phyloP scores from a whole-genome alignment of 805 yeast genomes.

The Yarrowia sp. region DNA sequence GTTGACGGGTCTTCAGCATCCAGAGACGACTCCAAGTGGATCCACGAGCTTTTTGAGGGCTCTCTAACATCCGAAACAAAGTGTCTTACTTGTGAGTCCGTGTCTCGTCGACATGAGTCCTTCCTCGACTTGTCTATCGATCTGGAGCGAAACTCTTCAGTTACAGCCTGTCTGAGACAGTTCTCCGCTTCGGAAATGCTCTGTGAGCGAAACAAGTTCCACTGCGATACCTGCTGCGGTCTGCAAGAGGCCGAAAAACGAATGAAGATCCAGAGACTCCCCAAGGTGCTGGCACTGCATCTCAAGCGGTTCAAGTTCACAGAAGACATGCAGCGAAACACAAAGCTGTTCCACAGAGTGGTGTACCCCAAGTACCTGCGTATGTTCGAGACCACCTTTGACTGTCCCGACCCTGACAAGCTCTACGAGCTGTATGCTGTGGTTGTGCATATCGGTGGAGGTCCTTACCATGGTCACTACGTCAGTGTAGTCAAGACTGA shows the following conservation, averaged over 20 bases:
- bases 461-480: slow-evolving; percentile 97
- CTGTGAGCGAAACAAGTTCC: slow-evolving; percentile 83
- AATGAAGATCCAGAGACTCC: slow-evolving; percentile 73
- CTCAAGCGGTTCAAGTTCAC: slow-evolving; percentile 89
- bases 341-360: slow-evolving; percentile 82
- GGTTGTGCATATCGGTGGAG: slow-evolving; percentile 94
- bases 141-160: slow-evolving; percentile 67
- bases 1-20: slow-evolving; percentile 37
- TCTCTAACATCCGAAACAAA: slow-evolving; percentile 79
- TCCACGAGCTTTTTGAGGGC: slow-evolving; percentile 80
- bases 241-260: slow-evolving; percentile 92
- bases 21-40: slow-evolving; percentile 40
- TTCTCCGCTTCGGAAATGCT: slow-evolving; percentile 84
- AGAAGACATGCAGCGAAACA: slow-evolving; percentile 75
- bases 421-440: slow-evolving; percentile 80
- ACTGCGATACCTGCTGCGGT: slow-evolving; percentile 86
- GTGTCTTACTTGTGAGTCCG: slow-evolving; percentile 84
- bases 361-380: slow-evolving; percentile 73
- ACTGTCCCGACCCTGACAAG: slow-evolving; percentile 50
- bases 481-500: slow-evolving; percentile 80
- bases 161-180: slow-evolving; percentile 74
- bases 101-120: slow-evolving; percentile 76
- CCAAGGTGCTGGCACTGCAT: slow-evolving; percentile 77
- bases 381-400: slow-evolving; percentile 62
- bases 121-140: slow-evolving; percentile 87